phyloP scores from a whole-genome alignment of 805 yeast species.

The Candida succiphila region DNA sequence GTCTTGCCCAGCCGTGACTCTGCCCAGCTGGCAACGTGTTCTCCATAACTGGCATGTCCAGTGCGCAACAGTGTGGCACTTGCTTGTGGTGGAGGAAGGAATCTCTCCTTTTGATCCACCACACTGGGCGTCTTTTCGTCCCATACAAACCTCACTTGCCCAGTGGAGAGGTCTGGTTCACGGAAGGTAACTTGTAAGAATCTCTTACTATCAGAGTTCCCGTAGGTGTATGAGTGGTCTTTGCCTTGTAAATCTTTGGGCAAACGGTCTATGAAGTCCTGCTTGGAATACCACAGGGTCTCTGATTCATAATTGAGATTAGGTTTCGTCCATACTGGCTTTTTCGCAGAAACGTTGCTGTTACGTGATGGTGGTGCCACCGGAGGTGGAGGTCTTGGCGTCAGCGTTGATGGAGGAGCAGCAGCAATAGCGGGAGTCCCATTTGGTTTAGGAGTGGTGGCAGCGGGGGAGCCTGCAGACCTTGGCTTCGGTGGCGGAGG shows the following conservation, averaged over 20 bases:
- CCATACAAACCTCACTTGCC: slow-evolving; percentile 30
- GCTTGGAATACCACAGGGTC: slow-evolving; percentile 36
- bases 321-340: slow-evolving; percentile 22
- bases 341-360: slow-evolving; percentile 4
- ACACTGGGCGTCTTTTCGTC: slow-evolving; percentile 15
- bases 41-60: slow-evolving; percentile 33
- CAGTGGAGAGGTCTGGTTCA: slow-evolving; percentile 31
- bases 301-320: slow-evolving; percentile 30
- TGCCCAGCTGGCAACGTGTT: slow-evolving; percentile 45
- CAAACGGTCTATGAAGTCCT: slow-evolving; percentile 14
- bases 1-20: slow-evolving; percentile 34
- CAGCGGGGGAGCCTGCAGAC: neutral
- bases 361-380: slow-evolving; percentile 11
- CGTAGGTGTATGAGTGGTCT: slow-evolving; percentile 22
- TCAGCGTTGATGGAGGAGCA: slow-evolving; percentile 5
- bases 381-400: slow-evolving; percentile 24
- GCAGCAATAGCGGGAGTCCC: slow-evolving; percentile 5
- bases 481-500: slow-evolving; percentile 9
- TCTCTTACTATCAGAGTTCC: slow-evolving; percentile 16
- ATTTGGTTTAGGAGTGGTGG: slow-evolving; percentile 5
- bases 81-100: slow-evolving; percentile 33
- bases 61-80: slow-evolving; percentile 24
- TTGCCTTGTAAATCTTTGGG: slow-evolving; percentile 30
- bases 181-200: slow-evolving; percentile 27
- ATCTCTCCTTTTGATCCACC: slow-evolving; percentile 21